Base-by-base conservation (phyloP, 2,329 filamentous ascomycete genomes). In the Aspergillus latus region DNA sequence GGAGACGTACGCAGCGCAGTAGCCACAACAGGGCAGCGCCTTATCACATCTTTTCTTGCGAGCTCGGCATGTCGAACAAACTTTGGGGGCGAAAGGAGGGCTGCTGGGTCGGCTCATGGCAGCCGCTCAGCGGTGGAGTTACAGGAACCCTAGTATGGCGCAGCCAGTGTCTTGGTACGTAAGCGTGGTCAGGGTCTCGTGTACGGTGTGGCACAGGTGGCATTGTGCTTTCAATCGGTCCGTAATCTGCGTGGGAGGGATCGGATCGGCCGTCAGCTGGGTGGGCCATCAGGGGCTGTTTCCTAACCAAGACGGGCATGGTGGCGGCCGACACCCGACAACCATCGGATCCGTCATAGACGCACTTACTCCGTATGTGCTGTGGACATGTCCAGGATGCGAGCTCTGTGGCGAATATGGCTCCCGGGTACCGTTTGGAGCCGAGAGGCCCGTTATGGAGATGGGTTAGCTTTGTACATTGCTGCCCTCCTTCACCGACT, bases 31-130 rank as follows among this genome's bases (percentile, higher is more conserved):
- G 9, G 62, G 62, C 51, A 50, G 39, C 2, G 49, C n/a, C 44
- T 62, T 64, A 43, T 65, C 58, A 16, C 60, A 62, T 37, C 54
- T 55, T 34, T 63, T 62, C 54, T 64, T 66, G 30, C 62, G 62
- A 1, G 47, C 26, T 40, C 61, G 61, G 37, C 60, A 64, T 21
- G 54, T 58, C 4, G 36, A 42, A 32, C 59, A 61, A 5, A 59
- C 59, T 13, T 42, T 53, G 21, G 43, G 11, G n/a, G 51, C 51
- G 16, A 42, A 37, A 37, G 34, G 39, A 16, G 39, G 39, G n/a
- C 39, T 21, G 6, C 6, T 7, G 16, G 39, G 6, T 21, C 39
- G 39, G 16, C 39, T 42, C 15, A 10, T 5, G n/a, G 39, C 16
- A 7, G 39, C n/a, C 39, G 21, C 21, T 42, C 5, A n/a, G 7